Base-by-base conservation (phyloP, 192 early-diverging fungal genomes). In the Bifiguratus adelaidae region DNA sequence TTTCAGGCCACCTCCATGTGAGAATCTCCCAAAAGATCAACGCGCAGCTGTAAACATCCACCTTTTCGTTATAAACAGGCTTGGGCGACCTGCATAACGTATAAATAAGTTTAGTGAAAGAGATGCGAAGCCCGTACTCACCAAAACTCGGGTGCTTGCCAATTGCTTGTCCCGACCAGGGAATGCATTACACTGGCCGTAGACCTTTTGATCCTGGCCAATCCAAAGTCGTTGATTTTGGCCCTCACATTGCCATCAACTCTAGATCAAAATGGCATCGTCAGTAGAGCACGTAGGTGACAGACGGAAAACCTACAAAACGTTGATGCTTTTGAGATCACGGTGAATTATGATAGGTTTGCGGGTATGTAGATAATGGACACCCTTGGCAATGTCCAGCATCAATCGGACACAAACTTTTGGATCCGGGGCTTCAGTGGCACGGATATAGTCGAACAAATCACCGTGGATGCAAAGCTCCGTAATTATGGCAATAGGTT, bases 111-210 rank as follows among this genome's bases (percentile, higher is more conserved):
- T 6, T 8, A 15, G 7, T 40, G 37, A 7, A 11, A 7, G 15
- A 1, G 22, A 21, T 40, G 37, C 7, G 37, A 40, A 21, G 13
- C 32, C 8, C 32, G 32, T n/a, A 40, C 37, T 1, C 15, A 40
- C 71, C 71, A 74, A 33, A 74, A 70, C 61, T 74, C 71, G 21
- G 71, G 71, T 3, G 71, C 71, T 41, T 74, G 71, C 71, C 71
- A 74, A 30, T 74, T 74, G 42, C 67, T 67, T 26, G 71, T 74
- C 12, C 71, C 71, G 16, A 67, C 69, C 1, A 65, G 61, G 1
- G 71, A 70, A 15, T 74, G 71, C 44, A 70, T 66, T 46, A 64
- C 63, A 22, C 66, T 63, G 30, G 68, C 69, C 59, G 67, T 70
- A 11, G 67, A 58, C 19, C 67, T 65, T 4, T 68, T 57, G 25